phyloP scores from a whole-genome alignment of 345 rosid genomes.

The Toxicodendron radicans region DNA sequence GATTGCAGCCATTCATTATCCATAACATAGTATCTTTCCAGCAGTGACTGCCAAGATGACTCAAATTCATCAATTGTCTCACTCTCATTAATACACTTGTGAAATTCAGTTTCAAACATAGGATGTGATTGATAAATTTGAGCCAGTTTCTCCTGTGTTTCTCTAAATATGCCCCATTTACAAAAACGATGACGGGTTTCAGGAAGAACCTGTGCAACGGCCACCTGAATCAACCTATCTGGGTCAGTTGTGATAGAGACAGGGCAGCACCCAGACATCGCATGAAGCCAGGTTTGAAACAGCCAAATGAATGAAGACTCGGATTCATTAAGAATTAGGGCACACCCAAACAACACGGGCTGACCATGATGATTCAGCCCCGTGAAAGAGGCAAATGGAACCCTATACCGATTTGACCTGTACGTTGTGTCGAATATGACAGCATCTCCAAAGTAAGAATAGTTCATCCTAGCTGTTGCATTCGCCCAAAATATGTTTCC shows the following conservation, averaged over 20 bases:
- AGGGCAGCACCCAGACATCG: constrained; percentile 63
- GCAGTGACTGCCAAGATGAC: constrained; percentile 54
- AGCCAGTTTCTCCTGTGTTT: constrained; percentile 64
- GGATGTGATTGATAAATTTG: constrained; percentile 58
- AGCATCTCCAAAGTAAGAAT: constrained; percentile 61
- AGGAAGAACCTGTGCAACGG: constrained; percentile 57
- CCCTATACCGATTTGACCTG: constrained; percentile 35
- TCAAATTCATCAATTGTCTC: constrained; percentile 65
- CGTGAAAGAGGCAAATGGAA: constrained; percentile 70
- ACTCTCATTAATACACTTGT: constrained; percentile 51
- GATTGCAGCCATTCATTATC: constrained; percentile 71
- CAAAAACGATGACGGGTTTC: constrained; percentile 58
- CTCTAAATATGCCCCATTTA: constrained; percentile 51
- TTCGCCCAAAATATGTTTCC: constrained; percentile 79
- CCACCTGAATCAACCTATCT: constrained; percentile 52
- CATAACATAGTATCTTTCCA: constrained; percentile 50
- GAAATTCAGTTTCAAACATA: constrained; percentile 62
- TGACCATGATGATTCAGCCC: constrained; percentile 80
- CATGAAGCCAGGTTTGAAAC: constrained; percentile 72
- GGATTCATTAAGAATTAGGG: constrained; percentile 56
- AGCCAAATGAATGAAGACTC: constrained; percentile 69
- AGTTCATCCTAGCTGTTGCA: constrained; percentile 51
- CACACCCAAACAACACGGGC: constrained; percentile 75
- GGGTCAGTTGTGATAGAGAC: constrained; percentile 72
- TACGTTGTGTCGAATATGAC: constrained; percentile 56